phyloP scores from a whole-genome alignment of 805 yeast genomes.

The Zygosaccharomyces bisporus region DNA sequence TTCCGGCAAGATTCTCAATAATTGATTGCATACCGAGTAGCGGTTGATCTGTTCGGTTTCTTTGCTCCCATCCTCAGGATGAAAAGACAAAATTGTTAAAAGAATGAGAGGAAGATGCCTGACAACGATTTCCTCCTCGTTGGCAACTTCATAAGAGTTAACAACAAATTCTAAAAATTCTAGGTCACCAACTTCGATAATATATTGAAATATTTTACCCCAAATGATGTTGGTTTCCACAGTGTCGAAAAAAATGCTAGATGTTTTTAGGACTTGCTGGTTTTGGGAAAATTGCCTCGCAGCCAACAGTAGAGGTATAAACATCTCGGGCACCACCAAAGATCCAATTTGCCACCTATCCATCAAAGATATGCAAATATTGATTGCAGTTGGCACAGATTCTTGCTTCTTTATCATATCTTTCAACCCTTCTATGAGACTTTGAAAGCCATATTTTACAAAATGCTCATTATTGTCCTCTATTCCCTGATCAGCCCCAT shows the following conservation, averaged over 20 bases:
- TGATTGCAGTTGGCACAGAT: conserved; percentile 47
- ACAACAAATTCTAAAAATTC: conserved; percentile 57
- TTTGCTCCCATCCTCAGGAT: conserved; percentile 11
- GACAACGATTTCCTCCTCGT: conserved; percentile 81
- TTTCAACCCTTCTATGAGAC: conserved; percentile 52
- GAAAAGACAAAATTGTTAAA: conserved; percentile 42
- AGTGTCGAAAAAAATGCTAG: conserved; percentile 74
- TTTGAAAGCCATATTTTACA: conserved; percentile 48
- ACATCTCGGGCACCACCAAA: conserved; percentile 61
- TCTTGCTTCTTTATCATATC: conserved; percentile 40
- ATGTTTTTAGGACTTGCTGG: conserved; percentile 48
- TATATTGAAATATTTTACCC: conserved; percentile 49
- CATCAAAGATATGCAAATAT: conserved; percentile 68
- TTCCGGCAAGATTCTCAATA: conserved; percentile 58
- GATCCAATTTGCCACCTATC: conserved; percentile 95
- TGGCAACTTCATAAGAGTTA: conserved; percentile 57
- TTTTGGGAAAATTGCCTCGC: conserved; percentile 37
- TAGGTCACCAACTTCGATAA: conserved; percentile 36
- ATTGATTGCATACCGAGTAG: conserved; percentile 39
- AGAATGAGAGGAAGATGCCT: conserved; percentile 73
- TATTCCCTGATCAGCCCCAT: conserved; percentile 9
- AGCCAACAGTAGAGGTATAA: conserved; percentile 59
- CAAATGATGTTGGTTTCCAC: conserved; percentile 80
- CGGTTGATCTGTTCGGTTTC: conserved; percentile 27
- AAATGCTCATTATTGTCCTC: conserved; percentile 45